Evolutionary conservation across 2,329 filamentous ascomycete species (phyloP).

Genomic region (Trichoderma sp.): DNA sequence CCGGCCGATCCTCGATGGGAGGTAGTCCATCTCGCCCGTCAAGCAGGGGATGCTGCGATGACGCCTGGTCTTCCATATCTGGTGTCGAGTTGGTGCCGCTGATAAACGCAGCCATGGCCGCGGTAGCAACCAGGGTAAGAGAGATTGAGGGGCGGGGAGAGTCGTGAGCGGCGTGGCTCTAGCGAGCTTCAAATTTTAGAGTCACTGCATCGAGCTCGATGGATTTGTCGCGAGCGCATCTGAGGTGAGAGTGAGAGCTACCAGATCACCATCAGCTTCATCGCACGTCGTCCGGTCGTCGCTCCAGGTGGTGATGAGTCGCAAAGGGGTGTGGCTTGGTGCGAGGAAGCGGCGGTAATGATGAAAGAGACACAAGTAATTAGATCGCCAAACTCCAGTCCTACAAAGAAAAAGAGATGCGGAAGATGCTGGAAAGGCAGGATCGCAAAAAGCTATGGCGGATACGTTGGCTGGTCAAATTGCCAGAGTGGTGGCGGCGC

Average conservation of each 20-base stretch:
- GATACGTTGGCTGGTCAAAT: constrained; percentile 8
- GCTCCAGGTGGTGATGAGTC: not conserved
- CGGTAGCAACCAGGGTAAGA: not conserved
- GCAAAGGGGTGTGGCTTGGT: not conserved
- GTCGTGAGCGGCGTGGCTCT: constrained; percentile 23
- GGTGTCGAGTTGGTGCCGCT: constrained; percentile 25
- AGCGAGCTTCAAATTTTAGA: constrained; percentile 23
- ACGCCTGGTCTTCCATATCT: constrained; percentile 24
- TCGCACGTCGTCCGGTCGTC: constrained; percentile 20
- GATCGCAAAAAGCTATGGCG: not conserved
- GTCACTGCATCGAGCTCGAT: constrained; percentile 28
- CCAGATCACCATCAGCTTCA: constrained; percentile 24
- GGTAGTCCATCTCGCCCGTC: constrained; percentile 41
- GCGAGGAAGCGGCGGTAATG: not conserved
- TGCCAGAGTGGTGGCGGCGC: constrained; percentile 23
- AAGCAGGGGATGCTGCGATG: constrained; percentile 36
- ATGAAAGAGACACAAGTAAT: not conserved
- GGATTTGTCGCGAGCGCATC: constrained; percentile 25
- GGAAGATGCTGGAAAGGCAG: constrained; percentile 4
- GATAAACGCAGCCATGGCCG: constrained; percentile 14
- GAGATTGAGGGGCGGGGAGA: not conserved
- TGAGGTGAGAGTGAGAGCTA: constrained; percentile 24
- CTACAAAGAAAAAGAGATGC: not conserved
- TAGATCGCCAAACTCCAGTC: constrained; percentile 2
- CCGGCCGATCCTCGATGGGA: constrained; percentile 42